These are phyloP conservation scores for Diaporthe citri DNA, from an alignment of 2,329 filamentous ascomycete species.

Conservation along the genomic window DNA sequence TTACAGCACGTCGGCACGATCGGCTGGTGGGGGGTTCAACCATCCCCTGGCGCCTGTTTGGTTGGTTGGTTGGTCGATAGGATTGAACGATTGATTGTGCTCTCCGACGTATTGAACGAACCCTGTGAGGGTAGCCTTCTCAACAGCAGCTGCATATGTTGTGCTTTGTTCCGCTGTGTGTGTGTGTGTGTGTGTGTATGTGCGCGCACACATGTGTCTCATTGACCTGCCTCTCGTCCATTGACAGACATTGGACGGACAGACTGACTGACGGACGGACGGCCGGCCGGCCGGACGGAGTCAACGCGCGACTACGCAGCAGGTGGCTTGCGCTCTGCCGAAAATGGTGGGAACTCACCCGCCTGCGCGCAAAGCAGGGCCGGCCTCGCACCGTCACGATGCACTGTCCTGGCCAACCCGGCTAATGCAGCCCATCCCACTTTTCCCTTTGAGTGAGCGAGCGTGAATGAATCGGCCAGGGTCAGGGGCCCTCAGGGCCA, in stretches of 20 bases:
- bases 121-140: conserved; percentile 3
- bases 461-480: conserved; percentile 20
- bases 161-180: not conserved
- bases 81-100: not conserved
- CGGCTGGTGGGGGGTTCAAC: conserved; percentile 8
- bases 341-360: conserved; percentile 19
- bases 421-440: conserved; percentile 29
- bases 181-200: not conserved
- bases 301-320: not conserved
- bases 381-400: conserved; percentile 21
- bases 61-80: not conserved
- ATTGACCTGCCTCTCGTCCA: not conserved
- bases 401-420: conserved; percentile 19
- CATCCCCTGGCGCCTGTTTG: not conserved
- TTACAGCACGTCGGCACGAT: conserved; percentile 23
- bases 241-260: not conserved
- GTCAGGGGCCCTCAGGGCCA: not conserved
- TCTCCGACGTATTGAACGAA: not conserved
- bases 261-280: not conserved
- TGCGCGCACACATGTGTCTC: not conserved
- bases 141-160: conserved; percentile 14
- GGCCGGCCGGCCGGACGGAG: not conserved
- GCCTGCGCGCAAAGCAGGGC: conserved; percentile 13
- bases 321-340: conserved; percentile 17
- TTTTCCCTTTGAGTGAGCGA: conserved; percentile 10